Evolutionary conservation across 805 yeast genomes (phyloP), one percentile per base, ranked within the genome.

Genomic region (Scheffersomyces amazonensis): DNA sequence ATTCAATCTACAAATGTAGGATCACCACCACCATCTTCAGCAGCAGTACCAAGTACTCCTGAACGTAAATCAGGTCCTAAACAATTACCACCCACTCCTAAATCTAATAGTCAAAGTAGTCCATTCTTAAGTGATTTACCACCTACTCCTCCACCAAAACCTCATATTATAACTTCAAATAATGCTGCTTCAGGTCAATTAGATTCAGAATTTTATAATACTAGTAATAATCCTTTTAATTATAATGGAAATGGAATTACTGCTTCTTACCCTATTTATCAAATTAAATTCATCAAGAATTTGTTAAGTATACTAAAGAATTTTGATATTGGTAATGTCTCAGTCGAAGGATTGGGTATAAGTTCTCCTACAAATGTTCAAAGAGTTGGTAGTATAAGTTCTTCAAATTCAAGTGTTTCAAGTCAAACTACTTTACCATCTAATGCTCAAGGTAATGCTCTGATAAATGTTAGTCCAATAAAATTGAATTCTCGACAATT

Each of bases 401-500:
- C 23, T 16, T 33, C 36, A 24, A 11, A n/a, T 16, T 17, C 32
- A 18, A 11, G 25, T 19, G 13, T 16, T 12, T 19, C 29, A 22
- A 37, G 24, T 23, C 24, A 20, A 22, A 28, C 28, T 10, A n/a
- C 34, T 3, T 17, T 19, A 28, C 37, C 36, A 32, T n/a, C 18
- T 5, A 10, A 7, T 8, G 10, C 27, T n/a, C 31, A 21, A 34
- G 35, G 34, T 9, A 38, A 32, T 23, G 15, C 30, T 8, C 8
- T 30, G 10, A 27, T 36, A 11, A 33, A 36, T 12, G 20, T 15
- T 27, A 27, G 30, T 27, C 75, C 75, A 12, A 66, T 68, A 32
- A 58, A 60, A 42, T 48, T 69, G 37, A 65, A 56, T 39, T 62
- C 73, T 13, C 56, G 58, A 27, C 75, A 69, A 39, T 54, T 69